phyloP scores from a whole-genome alignment of 768 basidiomycete genomes.

The Mycena polygramma region DNA sequence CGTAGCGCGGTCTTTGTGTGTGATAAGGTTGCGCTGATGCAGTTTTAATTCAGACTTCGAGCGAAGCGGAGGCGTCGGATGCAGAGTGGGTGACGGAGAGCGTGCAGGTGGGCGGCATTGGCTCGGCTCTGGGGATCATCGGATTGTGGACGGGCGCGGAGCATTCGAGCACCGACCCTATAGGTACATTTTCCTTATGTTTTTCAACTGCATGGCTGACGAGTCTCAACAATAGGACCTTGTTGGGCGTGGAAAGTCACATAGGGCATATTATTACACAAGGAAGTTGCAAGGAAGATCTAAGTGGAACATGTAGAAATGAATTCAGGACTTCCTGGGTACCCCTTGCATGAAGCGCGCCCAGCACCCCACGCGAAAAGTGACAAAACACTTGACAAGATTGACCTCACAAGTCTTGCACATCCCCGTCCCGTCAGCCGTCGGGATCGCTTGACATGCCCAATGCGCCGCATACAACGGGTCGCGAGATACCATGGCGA shows the following conservation, averaged over 20 bases:
- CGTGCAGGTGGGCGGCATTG: slow-evolving; percentile 68
- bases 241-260: slow-evolving; percentile 38
- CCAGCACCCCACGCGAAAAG: background rate
- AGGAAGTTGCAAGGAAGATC: background rate
- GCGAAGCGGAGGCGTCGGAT: slow-evolving; percentile 44
- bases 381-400: background rate
- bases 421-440: background rate
- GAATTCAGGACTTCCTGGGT: background rate
- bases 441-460: background rate
- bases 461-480: background rate
- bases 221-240: slow-evolving; percentile 23
- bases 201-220: background rate
- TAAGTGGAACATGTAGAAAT: background rate
- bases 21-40: no score
- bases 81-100: slow-evolving; percentile 68
- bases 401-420: background rate
- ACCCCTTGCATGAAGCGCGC: background rate
- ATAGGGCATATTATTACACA: background rate
- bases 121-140: slow-evolving; percentile 65
- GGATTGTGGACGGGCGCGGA: slow-evolving; percentile 48
- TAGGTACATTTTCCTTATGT: slow-evolving; percentile 16
- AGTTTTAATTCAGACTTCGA: slow-evolving; percentile 45
- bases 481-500: background rate
- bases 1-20: slow-evolving; percentile 24
- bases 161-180: slow-evolving; percentile 34